Base-by-base conservation (phyloP, 1,139 yeast species). In the Diutina scorzettiae region DNA sequence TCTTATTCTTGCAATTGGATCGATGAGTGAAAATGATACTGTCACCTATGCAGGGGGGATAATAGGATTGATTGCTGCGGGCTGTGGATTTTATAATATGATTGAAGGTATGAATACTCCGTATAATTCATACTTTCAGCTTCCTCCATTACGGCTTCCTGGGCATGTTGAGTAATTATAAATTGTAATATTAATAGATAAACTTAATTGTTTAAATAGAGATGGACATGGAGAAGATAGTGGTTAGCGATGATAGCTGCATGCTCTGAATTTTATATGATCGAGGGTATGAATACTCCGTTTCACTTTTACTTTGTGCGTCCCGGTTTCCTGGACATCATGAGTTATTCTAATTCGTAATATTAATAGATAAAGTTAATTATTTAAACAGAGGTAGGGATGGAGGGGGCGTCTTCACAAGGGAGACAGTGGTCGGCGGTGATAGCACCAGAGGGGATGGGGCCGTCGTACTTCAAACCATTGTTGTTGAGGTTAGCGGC, bases 401-500 rank as follows among this genome's bases (percentile, higher is more conserved):
- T 14, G 17, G 19, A 19, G 12, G 39, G 39, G 39, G 25, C 25
- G 17, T 12, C 17, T 8, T 4, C 29, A 23, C 39, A 34, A 11
- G 29, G 20, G 20, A n/a, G n/a, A 9, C 39, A 34, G 27, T 21
- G 28, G 16, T 28, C n/a, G 17, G 39, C 17, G 19, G 14, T 20
- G 39, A 12, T 34, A 28, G 39, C 39, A 4, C 39, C 39, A 7
- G 11, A 3, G 39, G 39, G 39, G 19, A 34, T 21, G 18, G 55
- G 49, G n/a, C 54, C 56, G 33, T 39, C 44, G 44, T 57, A 57
- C 14, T n/a, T 30, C 14, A 56, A 47, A 24, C 50, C 55, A 29
- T 55, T 52, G 42, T 48, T 50, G 7, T 50, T 43, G 5, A 50
- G 51, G n/a, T 47, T 43, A 11, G 40, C 25, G 31, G 57, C 49